Conservation (phyloP, 1,139 yeast genomes). For the Kurtzmaniella quercitrusa region DNA sequence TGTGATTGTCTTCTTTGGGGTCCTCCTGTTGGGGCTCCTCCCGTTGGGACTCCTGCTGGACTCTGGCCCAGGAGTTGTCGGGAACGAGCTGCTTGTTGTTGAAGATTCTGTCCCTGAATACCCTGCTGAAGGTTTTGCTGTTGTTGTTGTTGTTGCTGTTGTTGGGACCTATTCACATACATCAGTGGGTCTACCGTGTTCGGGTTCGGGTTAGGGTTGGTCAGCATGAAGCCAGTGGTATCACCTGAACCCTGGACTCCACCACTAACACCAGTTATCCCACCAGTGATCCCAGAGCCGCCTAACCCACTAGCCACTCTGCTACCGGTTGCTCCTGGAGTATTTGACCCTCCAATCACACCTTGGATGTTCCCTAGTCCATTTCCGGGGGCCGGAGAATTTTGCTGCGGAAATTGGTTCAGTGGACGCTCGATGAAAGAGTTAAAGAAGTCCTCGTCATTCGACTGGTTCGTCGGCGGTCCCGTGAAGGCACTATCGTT, state of each 20-base stretch:
- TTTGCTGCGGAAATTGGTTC: conserved; percentile 1
- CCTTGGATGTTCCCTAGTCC: conserved; percentile 2
- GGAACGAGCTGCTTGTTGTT: conserved; percentile 14
- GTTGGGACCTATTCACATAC: conserved; percentile 15
- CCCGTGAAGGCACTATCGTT: conserved; percentile 35
- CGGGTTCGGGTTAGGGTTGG: too few relatives aligned
- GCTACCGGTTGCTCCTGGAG: too few relatives aligned
- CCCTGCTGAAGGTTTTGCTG: conserved; percentile 14
- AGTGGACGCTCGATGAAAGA: conserved; percentile 27
- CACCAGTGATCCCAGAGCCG: not conserved
- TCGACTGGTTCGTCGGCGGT: conserved; percentile 11
- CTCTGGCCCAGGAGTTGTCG: conserved; percentile 26
- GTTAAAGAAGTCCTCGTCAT: conserved; percentile 32
- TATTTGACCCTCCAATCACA: not conserved
- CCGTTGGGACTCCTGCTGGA: conserved; percentile 17
- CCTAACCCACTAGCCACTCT: too few relatives aligned
- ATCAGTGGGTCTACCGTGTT: conserved; percentile 20
- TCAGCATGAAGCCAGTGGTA: too few relatives aligned
- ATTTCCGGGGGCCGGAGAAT: not conserved
- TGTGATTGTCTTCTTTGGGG: conserved; percentile 23
- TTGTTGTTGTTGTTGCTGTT: conserved; percentile 16
- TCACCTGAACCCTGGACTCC: conserved; percentile 8
- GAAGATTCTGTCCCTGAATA: conserved; percentile 5
- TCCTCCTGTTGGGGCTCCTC: conserved; percentile 14
- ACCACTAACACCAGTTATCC: conserved; percentile 11